Percentiles rank a stretch among this genome's conserved stretches.
phyloP scores from a whole-genome alignment of 2,329 filamentous ascomycete genomes.

The Colletotrichum musae region DNA sequence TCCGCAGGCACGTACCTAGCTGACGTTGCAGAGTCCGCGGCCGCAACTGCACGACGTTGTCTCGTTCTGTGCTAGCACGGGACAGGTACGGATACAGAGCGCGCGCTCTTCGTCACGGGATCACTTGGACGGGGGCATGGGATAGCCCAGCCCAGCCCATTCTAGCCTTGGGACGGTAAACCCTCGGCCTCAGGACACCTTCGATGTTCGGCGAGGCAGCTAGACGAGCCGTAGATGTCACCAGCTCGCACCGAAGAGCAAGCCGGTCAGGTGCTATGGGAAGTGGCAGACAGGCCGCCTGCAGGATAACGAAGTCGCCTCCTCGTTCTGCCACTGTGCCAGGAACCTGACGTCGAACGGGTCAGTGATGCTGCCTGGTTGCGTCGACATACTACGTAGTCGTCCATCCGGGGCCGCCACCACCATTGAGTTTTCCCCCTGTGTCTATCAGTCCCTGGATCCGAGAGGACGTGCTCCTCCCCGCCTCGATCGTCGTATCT shows the following conservation, averaged over 20 bases:
- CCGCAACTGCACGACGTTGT: slow-evolving; percentile 16
- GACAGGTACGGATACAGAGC: neutral
- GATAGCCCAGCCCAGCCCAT: neutral
- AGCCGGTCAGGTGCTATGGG: neutral
- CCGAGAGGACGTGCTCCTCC: slow-evolving; percentile 16
- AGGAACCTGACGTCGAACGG: slow-evolving; percentile 9
- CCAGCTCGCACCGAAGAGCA: neutral
- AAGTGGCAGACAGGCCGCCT: slow-evolving; percentile 9
- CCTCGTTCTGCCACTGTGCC: slow-evolving; percentile 1
- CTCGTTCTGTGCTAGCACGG: neutral
- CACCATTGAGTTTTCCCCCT: slow-evolving; percentile 9
- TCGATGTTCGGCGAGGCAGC: neutral
- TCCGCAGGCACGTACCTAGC: slow-evolving; percentile 15
- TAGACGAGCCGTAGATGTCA: slow-evolving; percentile 8
- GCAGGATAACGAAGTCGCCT: slow-evolving; percentile 15
- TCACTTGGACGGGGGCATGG: slow-evolving; percentile 1
- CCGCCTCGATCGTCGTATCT: slow-evolving; percentile 19
- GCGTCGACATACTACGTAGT: slow-evolving; percentile 9
- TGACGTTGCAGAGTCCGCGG: slow-evolving; percentile 8
- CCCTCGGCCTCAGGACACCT: neutral
- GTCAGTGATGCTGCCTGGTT: slow-evolving; percentile 7
- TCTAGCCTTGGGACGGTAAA: slow-evolving; percentile 7
- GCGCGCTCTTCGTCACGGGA: slow-evolving; percentile 6
- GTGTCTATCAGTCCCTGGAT: slow-evolving; percentile 30
- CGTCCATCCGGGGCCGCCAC: slow-evolving; percentile 18